Percentiles rank a stretch among this genome's conserved stretches.
These are phyloP conservation scores for Zychaea mexicana DNA, from an alignment of 371 early-diverging fungal genomes.

Conservation along the genomic window DNA sequence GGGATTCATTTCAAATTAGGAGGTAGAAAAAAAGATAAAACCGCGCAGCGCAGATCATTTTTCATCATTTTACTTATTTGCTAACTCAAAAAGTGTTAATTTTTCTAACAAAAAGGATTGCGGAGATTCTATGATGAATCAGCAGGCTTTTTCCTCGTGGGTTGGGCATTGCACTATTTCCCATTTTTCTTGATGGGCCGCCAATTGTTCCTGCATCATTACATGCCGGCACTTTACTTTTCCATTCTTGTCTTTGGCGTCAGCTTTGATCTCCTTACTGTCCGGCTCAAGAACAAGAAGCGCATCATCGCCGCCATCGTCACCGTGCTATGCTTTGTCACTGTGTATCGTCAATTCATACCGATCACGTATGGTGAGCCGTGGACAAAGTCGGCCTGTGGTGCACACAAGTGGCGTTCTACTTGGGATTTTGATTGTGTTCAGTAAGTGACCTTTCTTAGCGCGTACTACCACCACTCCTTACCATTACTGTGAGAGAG, in stretches of 20 bases:
- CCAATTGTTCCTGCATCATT: slow-evolving; percentile 97
- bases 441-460: slow-evolving; percentile 21
- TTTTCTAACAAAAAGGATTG: slow-evolving; percentile 26
- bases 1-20: slow-evolving; percentile 67
- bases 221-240: slow-evolving; percentile 92
- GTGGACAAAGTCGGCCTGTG: slow-evolving; percentile 72
- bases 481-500: too few relatives aligned
- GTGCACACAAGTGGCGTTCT: slow-evolving; percentile 75
- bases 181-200: slow-evolving; percentile 98
- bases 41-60: not conserved
- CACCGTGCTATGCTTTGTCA: slow-evolving; percentile 51
- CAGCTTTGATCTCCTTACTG: slow-evolving; percentile 79
- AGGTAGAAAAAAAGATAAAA: slow-evolving; percentile 27
- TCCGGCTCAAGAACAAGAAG: slow-evolving; percentile 47
- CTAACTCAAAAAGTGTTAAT: slow-evolving; percentile 17
- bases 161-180: slow-evolving; percentile 92
- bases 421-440: slow-evolving; percentile 74
- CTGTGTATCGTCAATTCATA: slow-evolving; percentile 68
- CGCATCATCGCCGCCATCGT: slow-evolving; percentile 55
- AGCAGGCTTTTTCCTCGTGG: slow-evolving; percentile 85
- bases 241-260: slow-evolving; percentile 76
- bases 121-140: slow-evolving; percentile 64
- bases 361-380: slow-evolving; percentile 86
- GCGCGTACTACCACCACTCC: too few relatives aligned
- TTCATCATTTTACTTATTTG: not conserved